Evolutionary conservation across 2,329 filamentous ascomycete genomes (phyloP), one percentile per base, ranked within the genome.

Genomic region (Ophiostoma perfectum): DNA sequence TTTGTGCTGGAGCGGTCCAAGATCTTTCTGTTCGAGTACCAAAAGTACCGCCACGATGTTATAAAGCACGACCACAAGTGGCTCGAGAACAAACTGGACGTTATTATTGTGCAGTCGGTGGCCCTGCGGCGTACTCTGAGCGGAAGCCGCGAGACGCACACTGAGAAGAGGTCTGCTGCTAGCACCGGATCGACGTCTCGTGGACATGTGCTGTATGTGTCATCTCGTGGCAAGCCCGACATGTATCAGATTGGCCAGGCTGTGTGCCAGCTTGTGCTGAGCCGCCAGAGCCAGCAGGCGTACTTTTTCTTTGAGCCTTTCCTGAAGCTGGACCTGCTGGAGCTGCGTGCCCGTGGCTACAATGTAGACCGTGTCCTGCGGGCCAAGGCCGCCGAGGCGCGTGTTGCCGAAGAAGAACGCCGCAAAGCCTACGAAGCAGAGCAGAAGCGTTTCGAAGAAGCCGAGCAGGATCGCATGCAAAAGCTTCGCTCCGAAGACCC

Each of bases 321-420:
- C 71, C 81, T 99, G 49, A 94, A 91, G 69, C 88, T 95, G 8
- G 92, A 94, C 73, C 82, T 99, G 38, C 85, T 90, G 64, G 89
- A 93, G 66, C 80, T 99, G 55, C 89, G 92, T 74, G 88, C 88
- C 70, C 92, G 95, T 72, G 95, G 95, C 1, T 98, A 97, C 81
- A 98, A 99, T 73, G 95, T 99, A 52, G 92, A 97, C 75, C 90
- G 95, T 65, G 98, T 99, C 71, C 83, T 99, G 36, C 87, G 92
- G 49, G 90, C 90, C 67, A 96, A 96, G 79, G 92, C 90, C 27
- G 91, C 91, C 2, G 93, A 98, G 77, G 91, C 92, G 5, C 87
- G 91, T 66, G 88, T 98, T 72, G 93, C 92, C 0, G 93, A 97
- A 75, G 90, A 91, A 74, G 88, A 92, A 76, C 86, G 91, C 65